Evolutionary conservation across 164 flowering plant genomes (phyloP).

Genomic region (Chimonanthus salicifolius): DNA sequence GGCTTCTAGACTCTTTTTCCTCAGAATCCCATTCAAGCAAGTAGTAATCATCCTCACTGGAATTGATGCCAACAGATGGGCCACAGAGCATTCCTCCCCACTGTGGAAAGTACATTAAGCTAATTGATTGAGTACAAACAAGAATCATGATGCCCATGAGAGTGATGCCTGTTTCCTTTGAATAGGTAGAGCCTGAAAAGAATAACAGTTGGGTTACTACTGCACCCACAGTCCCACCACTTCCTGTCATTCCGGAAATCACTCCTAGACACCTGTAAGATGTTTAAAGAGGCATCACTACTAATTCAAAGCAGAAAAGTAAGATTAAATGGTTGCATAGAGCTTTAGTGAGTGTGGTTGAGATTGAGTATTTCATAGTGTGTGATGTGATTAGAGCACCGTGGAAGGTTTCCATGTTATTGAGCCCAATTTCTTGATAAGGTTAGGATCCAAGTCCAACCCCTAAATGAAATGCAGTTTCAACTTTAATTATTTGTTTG

Average conservation of each 20-base stretch:
- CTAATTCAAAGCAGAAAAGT: not conserved
- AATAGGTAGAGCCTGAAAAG: conserved; percentile 65
- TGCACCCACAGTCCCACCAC: conserved; percentile 85
- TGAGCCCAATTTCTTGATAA: no score
- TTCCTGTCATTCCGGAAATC: conserved; percentile 94
- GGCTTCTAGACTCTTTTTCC: conserved; percentile 28
- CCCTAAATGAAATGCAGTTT: no score
- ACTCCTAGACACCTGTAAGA: conserved; percentile 68
- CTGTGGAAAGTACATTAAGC: conserved; percentile 71
- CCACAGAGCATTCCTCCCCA: conserved; percentile 91
- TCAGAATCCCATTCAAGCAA: conserved; percentile 48
- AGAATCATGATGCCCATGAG: conserved; percentile 86
- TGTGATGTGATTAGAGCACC: no score
- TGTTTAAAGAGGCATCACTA: not conserved
- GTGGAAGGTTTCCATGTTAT: no score
- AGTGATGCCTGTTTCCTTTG: conserved; percentile 68
- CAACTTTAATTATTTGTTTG: no score
- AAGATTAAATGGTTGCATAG: not conserved
- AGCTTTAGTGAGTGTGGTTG: not conserved
- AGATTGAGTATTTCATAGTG: no score
- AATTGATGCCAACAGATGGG: conserved; percentile 37
- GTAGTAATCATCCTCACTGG: conserved; percentile 71
- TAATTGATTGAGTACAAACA: conserved; percentile 52
- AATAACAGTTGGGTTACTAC: conserved; percentile 74
- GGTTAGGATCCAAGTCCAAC: no score